A percentile compares a stretch with the other conserved stretches of the same genome.
Evolutionary conservation across 139 green algal genomes (phyloP).

Genomic region (Nannochloris sp.): DNA sequence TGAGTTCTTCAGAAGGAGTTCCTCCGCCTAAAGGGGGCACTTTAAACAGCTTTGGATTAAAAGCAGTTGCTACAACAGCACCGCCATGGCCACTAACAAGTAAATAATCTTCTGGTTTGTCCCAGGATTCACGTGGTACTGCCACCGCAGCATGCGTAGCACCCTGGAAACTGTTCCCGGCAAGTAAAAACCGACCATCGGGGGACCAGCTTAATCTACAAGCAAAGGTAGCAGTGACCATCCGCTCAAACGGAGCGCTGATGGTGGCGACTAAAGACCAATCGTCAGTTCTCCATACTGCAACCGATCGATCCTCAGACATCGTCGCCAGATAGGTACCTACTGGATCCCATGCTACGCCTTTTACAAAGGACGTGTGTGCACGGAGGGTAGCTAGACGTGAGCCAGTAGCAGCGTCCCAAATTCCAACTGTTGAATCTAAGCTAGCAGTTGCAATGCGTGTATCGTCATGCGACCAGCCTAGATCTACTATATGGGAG

Average conservation of each 20-base stretch:
- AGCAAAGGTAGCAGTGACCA: constrained; percentile 37
- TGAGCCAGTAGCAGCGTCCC: constrained; percentile 28
- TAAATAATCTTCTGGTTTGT: constrained; percentile 13
- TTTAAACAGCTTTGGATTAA: constrained; percentile 64
- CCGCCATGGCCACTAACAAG: constrained; percentile 32
- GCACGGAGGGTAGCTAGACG: constrained; percentile 32
- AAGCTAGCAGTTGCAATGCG: constrained; percentile 71
- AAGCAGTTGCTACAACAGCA: constrained; percentile 52
- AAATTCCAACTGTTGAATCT: constrained; percentile 76
- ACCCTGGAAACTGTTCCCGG: constrained; percentile 52
- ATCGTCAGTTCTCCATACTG: constrained; percentile 70
- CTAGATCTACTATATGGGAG: constrained; percentile 78
- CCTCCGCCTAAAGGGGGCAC: constrained; percentile 12
- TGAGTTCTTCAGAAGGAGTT: constrained; percentile 1
- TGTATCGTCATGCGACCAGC: constrained; percentile 68
- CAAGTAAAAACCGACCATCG: constrained; percentile 63
- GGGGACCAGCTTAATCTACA: constrained; percentile 49
- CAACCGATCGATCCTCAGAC: constrained; percentile 68
- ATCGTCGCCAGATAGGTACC: constrained; percentile 79
- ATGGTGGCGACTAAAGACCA: constrained; percentile 50
- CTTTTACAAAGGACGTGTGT: constrained; percentile 87
- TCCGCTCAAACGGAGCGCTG: constrained; percentile 37
- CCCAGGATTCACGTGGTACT: constrained; percentile 41
- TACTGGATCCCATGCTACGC: constrained; percentile 93
- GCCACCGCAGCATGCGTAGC: constrained; percentile 48